phyloP scores from a whole-genome alignment of 768 basidiomycete genomes.

The Amanita brunnescens region DNA sequence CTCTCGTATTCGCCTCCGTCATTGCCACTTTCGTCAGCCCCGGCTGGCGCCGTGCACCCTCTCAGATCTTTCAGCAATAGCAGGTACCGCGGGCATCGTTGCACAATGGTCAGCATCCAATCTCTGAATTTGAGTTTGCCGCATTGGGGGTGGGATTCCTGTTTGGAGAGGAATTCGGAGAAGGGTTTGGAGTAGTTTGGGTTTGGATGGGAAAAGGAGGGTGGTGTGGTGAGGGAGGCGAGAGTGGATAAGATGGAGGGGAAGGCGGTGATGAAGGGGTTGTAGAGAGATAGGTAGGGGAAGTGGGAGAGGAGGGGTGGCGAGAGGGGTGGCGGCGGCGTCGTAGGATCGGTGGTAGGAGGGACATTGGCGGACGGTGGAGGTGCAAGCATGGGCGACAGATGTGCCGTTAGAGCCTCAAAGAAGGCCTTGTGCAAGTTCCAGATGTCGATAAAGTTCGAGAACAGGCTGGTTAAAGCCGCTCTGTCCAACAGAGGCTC shows the following conservation, averaged over 20 bases:
- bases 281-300: conserved; percentile 83
- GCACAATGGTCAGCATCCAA: conserved; percentile 82
- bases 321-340: conserved; percentile 18
- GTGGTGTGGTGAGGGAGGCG: conserved; percentile 39
- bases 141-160: conserved; percentile 64
- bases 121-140: conserved; percentile 71
- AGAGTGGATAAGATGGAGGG: conserved; percentile 55
- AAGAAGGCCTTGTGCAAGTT: conserved; percentile 76
- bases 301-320: conserved; percentile 67
- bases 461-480: conserved; percentile 68
- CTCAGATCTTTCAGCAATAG: conserved; percentile 79
- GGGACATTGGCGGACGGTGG: conserved; percentile 15
- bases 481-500: conserved; percentile 62
- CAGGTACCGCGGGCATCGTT: conserved; percentile 82
- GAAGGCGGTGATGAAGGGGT: conserved; percentile 76
- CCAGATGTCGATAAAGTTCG: conserved; percentile 89
- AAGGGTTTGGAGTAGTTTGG: conserved; percentile 44
- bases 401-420: conserved; percentile 42
- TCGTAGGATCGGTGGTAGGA: conserved; percentile 2
- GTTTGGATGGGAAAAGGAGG: conserved; percentile 28
- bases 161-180: conserved; percentile 49
- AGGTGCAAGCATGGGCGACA: conserved; percentile 10
- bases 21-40: neutral
- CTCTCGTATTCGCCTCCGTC: conserved; percentile 62
- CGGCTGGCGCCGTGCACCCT: conserved; percentile 41